Evolutionary conservation across 306 rosid species (phyloP), one percentile per base, ranked within the genome.

Genomic region (Trifolium pratense): DNA sequence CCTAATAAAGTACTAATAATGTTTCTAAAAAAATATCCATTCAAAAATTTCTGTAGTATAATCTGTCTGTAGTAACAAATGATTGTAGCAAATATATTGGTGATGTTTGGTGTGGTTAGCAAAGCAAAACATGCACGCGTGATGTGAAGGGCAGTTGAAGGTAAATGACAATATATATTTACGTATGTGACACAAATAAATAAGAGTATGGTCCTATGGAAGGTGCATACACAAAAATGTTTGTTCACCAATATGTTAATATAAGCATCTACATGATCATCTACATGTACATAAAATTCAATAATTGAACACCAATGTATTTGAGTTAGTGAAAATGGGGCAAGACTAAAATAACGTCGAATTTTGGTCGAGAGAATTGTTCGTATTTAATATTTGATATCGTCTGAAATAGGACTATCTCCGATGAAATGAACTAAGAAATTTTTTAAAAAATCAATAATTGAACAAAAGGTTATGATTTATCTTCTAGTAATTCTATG

Each of bases 251-350:
- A 31, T 52, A 55, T 69, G 62, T 1, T 36, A 37, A 36, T 61
- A 15, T 68, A 68, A 21, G 60, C 51, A 73, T 26, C 56, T 42
- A 66, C 76, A n/a, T 48, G 53, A 15, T n/a, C 20, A 48, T n/a
- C 25, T 51, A 17, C 21, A 48, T n/a, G 57, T 51, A 17, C 21
- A 51, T 49, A 7, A 36, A 36, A 36, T 36, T 34, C 40, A 36
- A 36, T 31, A 31, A 31, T 31, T 31, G 34, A 31, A 31, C 34
- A 31, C 2, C 2, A 21, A 21, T 21, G 25, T 1, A 21, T 1
- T 21, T 21, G 25, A 21, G 25, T 2, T 21, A 21, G 25, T 21
- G 25, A 21, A 21, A 21, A 21, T 21, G 25, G 25, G 25, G 25
- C n/a, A n/a, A n/a, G n/a, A n/a, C n/a, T n/a, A n/a, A n/a, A n/a